These are phyloP conservation scores for Apophysomyces sp. DNA, from an alignment of 371 early-diverging fungal genomes.

Conservation along the genomic window DNA sequence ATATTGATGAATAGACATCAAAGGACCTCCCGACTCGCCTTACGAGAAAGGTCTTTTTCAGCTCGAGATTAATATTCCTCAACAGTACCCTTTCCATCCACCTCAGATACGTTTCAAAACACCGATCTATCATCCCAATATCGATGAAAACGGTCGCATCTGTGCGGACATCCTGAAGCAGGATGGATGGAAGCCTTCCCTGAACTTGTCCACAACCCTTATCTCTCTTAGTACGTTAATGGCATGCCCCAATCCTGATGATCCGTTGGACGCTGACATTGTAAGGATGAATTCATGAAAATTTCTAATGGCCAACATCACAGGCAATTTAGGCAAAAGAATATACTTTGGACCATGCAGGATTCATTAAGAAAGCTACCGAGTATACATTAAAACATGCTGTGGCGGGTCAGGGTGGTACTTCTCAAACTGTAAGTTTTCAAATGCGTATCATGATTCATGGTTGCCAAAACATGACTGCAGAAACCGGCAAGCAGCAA, in stretches of 20 bases:
- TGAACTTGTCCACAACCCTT: slow-evolving; percentile 44
- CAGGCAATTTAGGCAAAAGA: slow-evolving; percentile 37
- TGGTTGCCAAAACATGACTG: background rate
- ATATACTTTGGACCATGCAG: slow-evolving; percentile 32
- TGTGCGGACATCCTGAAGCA: slow-evolving; percentile 56
- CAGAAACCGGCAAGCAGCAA: background rate
- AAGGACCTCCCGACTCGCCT: slow-evolving; percentile 56
- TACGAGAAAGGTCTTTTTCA: slow-evolving; percentile 51
- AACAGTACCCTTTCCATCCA: slow-evolving; percentile 50
- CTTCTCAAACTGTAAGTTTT: background rate
- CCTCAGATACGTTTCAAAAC: slow-evolving; percentile 55
- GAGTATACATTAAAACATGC: slow-evolving; percentile 41
- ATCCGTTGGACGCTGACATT: slow-evolving; percentile 54
- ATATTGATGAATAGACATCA: slow-evolving; percentile 26
- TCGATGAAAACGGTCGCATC: slow-evolving; percentile 52
- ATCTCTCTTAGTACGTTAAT: slow-evolving; percentile 40
- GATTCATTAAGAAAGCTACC: slow-evolving; percentile 38
- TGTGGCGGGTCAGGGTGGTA: background rate
- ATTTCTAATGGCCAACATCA: background rate
- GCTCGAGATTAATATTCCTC: slow-evolving; percentile 42
- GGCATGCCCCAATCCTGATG: slow-evolving; percentile 58
- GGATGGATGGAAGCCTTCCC: slow-evolving; percentile 53
- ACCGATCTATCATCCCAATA: slow-evolving; percentile 54
- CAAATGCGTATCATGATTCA: background rate
- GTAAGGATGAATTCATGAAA: slow-evolving; percentile 16